Evolutionary conservation across 2,329 filamentous ascomycete species (phyloP), one percentile per base, ranked within the genome.

Genomic region (Scedosporium minutisporum): DNA sequence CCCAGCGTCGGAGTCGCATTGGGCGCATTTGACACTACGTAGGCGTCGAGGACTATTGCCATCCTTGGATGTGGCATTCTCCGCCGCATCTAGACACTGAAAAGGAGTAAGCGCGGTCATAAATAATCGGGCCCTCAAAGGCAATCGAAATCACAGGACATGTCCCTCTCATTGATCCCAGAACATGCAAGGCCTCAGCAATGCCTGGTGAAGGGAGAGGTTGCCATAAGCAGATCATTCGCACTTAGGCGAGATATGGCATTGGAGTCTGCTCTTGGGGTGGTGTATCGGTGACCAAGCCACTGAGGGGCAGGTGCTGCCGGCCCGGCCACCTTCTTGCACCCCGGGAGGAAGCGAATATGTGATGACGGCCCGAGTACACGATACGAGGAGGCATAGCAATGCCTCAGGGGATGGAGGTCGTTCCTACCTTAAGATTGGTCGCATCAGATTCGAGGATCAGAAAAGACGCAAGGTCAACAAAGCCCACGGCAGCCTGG

Each of bases 401-500:
- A 53, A 53, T 41, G n/a, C 48, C 58, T 29, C n/a, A 23, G 12
- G 33, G 58, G 3, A 64, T 38, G 64, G 62, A 63, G 48, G 16
- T 25, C 1, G 6, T 29, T 72, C 75, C 74, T 72, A 80, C 77
- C 70, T 71, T 69, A 61, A 78, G 61, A 29, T 33, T 55, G 14
- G 65, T 67, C 64, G 91, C 93, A 73, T 97, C 90, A 1, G 76
- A 73, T 65, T 86, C 80, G 0, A 82, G 75, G 55, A 97, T 76
- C 25, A 96, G 76, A 65, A 99, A 87, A 10, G 87, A 89, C 33
- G 87, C 86, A 55, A 92, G 78, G 71, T 96, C 92, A 61, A 97
- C 87, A 66, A 97, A 88, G 0, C 91, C 91, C 29, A 88, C 80
- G 0, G 87, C 83, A 6, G 79, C 63, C 42, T 82, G 81, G 1